phyloP scores from a whole-genome alignment of 345 rosid genomes.

The rapeseed (Brassica napus) region Da-Ae NC_063442.1:42159501-42160000 shows the following conservation, averaged over 20 bases:
- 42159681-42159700: neutral
- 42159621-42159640: neutral
- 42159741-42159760: neutral
- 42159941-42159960: neutral
- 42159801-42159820: neutral
- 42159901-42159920: neutral
- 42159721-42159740: neutral
- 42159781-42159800: no score
- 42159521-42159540: constrained; percentile 20
- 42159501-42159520: constrained; percentile 6
- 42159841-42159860: neutral
- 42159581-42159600: neutral
- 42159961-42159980: neutral
- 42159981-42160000: neutral
- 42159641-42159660: neutral
- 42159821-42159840: neutral
- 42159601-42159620: neutral
- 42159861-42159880: neutral
- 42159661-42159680: neutral
- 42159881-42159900: neutral
- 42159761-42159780: neutral
- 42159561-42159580: constrained; percentile 10
- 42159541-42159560: constrained; percentile 7
- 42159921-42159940: neutral
- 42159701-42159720: neutral